Evolutionary conservation across 2,329 filamentous ascomycete species (phyloP), one percentile per base, ranked within the genome.

Genomic region (Phialophora expanda): DNA sequence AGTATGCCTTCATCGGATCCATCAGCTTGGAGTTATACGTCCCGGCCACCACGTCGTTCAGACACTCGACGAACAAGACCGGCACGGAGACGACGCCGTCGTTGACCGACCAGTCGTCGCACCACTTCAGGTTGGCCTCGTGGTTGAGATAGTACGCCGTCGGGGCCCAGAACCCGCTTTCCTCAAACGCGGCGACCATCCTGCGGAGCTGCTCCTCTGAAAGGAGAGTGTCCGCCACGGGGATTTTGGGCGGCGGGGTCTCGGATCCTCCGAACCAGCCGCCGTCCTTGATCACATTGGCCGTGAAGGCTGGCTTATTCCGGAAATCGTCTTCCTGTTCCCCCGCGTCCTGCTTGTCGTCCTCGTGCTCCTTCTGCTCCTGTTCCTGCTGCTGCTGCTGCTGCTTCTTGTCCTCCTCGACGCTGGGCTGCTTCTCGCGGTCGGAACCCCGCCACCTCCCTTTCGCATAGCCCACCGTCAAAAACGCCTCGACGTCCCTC

Each of bases 121-220:
- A 77, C 70, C 80, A 84, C 46, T 75, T 76, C 2, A 67, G 70
- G 61, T 84, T 84, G 12, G 70, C 73, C 5, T 76, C 73, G 66
- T 82, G 78, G 67, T 84, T 80, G 41, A 79, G 65, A 64, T 84
- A 84, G 67, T 77, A 80, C 0, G 78, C 75, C 28, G 74, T 76
- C 1, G 77, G 73, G 0, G 75, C 73, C 68, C 75, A 80, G 65
- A 78, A 79, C 0, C 80, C 79, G 4, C 78, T 78, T 67, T 74
- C 75, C 68, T 79, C 69, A 72, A 81, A 78, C 17, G 68, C 66
- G 6, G 61, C 44, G 9, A 59, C 32, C 24, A 70, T 38, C 20
- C 62, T 30, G 50, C 61, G 58, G 5, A 70, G 60, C 32, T 64
- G 9, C 1, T 59, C 58, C 3, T 56, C 56, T 6, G 44, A 34